phyloP scores from a whole-genome alignment of 192 early-diverging fungal genomes.

The Spizellomyces punctatus region DNA sequence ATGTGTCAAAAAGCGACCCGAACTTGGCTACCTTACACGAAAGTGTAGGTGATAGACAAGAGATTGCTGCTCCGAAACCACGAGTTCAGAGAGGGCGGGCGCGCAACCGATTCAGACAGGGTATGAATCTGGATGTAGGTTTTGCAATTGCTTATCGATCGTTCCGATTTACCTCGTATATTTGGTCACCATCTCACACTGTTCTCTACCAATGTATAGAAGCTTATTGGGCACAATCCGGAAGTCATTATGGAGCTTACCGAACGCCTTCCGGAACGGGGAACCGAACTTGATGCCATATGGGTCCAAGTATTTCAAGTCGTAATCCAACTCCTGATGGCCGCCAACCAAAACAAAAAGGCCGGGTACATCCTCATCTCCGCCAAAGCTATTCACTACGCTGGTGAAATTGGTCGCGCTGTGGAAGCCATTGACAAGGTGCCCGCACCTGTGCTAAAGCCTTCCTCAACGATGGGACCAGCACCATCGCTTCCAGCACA shows the following conservation, averaged over 20 bases:
- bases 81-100: conserved; percentile 8
- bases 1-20: too few relatives aligned
- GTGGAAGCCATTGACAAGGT: conserved; percentile 36
- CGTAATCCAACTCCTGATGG: conserved; percentile 52
- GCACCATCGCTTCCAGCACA: neutral
- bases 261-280: conserved; percentile 38
- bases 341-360: conserved; percentile 61
- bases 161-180: neutral
- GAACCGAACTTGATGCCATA: conserved; percentile 52
- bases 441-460: neutral
- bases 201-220: conserved; percentile 21
- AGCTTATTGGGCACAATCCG: conserved; percentile 43
- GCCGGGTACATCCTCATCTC: conserved; percentile 52
- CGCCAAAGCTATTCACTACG: conserved; percentile 52
- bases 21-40: neutral
- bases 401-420: conserved; percentile 45
- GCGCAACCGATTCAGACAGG: conserved; percentile 31
- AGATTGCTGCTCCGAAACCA: too few relatives aligned
- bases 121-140: conserved; percentile 47
- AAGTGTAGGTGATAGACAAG: neutral
- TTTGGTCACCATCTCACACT: neutral
- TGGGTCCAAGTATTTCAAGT: conserved; percentile 52
- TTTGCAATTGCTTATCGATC: neutral
- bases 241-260: conserved; percentile 41
- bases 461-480: neutral